These are phyloP conservation scores for Nitzschia inconspicua DNA, from an alignment of 108 stramenopile species.

Conservation along the genomic window DNA sequence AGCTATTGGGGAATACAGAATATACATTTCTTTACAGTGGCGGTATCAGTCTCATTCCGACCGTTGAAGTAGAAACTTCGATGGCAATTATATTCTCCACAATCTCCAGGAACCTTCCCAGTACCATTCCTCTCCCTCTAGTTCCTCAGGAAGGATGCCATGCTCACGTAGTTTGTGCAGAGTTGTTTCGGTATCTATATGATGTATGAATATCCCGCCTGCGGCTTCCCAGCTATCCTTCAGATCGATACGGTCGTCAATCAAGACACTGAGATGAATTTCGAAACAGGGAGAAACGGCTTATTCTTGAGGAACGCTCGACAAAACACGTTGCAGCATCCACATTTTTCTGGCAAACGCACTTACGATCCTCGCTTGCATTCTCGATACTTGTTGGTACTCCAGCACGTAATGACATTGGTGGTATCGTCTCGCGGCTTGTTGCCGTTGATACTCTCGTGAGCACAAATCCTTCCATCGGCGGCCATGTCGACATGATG, in stretches of 20 bases:
- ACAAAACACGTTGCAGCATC: too few species aligned
- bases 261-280: conserved; percentile 63
- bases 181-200: conserved; percentile 30
- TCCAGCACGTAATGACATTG: conserved; percentile 81
- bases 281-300: too few species aligned
- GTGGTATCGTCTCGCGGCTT: conserved; percentile 11
- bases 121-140: conserved; percentile 5
- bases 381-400: conserved; percentile 69
- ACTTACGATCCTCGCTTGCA: conserved; percentile 37
- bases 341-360: too few species aligned
- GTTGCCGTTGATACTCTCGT: conserved; percentile 20
- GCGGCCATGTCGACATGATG: conserved; percentile 71
- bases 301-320: too few species aligned
- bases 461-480: conserved; percentile 2
- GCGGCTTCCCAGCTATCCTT: conserved; percentile 52
- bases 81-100: background rate
- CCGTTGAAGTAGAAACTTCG: too few species aligned
- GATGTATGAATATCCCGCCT: conserved; percentile 83
- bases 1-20: too few species aligned
- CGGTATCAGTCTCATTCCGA: too few species aligned
- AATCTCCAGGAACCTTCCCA: conserved; percentile 5
- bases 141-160: conserved; percentile 19
- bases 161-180: conserved; percentile 15
- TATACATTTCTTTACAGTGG: too few species aligned
- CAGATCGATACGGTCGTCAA: conserved; percentile 64